phyloP scores from a whole-genome alignment of 345 rosid genomes.

The Angophora floribunda region DNA sequence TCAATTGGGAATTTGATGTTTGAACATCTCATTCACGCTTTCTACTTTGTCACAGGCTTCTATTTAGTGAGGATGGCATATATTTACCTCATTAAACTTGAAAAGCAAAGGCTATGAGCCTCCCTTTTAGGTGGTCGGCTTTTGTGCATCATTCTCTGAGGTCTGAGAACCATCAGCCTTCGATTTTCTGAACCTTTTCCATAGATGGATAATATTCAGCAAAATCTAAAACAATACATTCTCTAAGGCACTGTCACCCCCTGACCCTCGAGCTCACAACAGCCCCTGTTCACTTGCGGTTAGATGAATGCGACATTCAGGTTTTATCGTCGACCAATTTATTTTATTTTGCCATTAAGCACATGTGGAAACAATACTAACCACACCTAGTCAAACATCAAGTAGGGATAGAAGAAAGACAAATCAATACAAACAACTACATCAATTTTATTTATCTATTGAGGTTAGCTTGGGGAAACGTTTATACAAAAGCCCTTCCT shows the following conservation, averaged over 20 bases:
- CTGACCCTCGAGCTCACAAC: too few relatives aligned
- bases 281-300: too few relatives aligned
- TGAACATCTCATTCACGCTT: not conserved
- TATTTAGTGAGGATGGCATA: not conserved
- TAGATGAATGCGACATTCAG: too few relatives aligned
- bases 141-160: conserved; percentile 23
- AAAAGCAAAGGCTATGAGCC: conserved; percentile 71
- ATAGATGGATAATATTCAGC: not conserved
- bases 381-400: too few relatives aligned
- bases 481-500: too few relatives aligned
- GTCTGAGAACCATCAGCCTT: conserved; percentile 29
- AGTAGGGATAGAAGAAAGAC: too few relatives aligned
- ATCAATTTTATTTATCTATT: too few relatives aligned
- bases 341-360: too few relatives aligned
- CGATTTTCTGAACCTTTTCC: conserved; percentile 60
- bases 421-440: too few relatives aligned
- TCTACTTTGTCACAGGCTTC: not conserved
- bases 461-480: too few relatives aligned
- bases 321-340: too few relatives aligned
- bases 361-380: too few relatives aligned
- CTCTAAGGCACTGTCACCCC: not conserved
- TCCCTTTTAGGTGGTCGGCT: conserved; percentile 38
- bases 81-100: conserved; percentile 78
- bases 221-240: not conserved
- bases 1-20: not conserved